phyloP scores from a whole-genome alignment of 805 yeast species.

The Candida glaebosa region DNA sequence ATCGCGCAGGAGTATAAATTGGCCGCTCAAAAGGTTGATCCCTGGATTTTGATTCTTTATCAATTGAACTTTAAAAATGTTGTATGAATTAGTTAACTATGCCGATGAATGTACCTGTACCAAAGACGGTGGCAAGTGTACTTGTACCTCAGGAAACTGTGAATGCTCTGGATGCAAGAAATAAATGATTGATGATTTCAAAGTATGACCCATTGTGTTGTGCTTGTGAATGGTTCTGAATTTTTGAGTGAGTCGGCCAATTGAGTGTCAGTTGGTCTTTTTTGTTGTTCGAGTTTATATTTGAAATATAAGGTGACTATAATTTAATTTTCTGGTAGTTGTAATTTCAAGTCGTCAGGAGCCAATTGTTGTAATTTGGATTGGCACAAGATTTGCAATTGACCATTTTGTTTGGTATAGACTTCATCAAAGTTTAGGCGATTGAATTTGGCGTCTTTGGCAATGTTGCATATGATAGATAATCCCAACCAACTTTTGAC shows the following conservation, averaged over 20 bases:
- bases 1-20: neutral
- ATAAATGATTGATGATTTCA: neutral
- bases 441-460: slow-evolving; percentile 18
- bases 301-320: neutral
- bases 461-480: slow-evolving; percentile 26
- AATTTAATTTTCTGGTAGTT: too few species aligned
- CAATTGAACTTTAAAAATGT: neutral
- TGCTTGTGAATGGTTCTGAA: neutral
- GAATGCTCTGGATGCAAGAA: slow-evolving; percentile 3
- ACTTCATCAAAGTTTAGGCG: slow-evolving; percentile 17
- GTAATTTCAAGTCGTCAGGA: neutral
- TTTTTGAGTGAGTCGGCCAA: too few species aligned
- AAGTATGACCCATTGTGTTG: neutral
- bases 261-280: neutral
- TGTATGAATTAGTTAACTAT: slow-evolving; percentile 4
- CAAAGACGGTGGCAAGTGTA: slow-evolving; percentile 2
- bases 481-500: slow-evolving; percentile 76
- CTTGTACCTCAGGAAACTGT: slow-evolving; percentile 4
- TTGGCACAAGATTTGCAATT: slow-evolving; percentile 18
- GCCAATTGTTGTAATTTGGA: slow-evolving; percentile 17
- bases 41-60: neutral
- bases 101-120: slow-evolving; percentile 3
- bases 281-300: neutral
- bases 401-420: slow-evolving; percentile 20
- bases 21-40: neutral